Conservation (phyloP, 495 filamentous ascomycete species). For the Darksidea phi region DNA sequence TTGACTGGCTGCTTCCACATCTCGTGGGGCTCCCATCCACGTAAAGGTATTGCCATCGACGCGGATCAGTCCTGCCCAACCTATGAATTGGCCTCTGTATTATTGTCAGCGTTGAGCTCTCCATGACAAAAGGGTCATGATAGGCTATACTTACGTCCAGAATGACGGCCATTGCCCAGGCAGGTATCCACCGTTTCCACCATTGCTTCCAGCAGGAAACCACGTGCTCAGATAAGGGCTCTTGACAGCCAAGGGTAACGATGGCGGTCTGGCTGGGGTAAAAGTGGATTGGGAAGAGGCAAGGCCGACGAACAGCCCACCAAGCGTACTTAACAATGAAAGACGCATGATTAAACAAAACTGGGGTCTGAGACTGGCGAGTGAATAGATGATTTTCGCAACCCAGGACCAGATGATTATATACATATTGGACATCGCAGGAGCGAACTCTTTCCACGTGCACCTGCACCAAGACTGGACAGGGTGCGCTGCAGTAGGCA, state of each 20-base stretch:
- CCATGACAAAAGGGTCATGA: not conserved
- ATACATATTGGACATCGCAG: conserved; percentile 10
- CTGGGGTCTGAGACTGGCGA: not conserved
- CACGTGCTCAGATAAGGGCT: conserved; percentile 60
- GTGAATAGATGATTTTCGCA: conserved; percentile 6
- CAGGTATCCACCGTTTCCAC: conserved; percentile 59
- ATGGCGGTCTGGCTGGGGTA: conserved; percentile 56
- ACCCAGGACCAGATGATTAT: conserved; percentile 9
- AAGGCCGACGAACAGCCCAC: conserved; percentile 4
- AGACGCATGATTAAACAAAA: conserved; percentile 19
- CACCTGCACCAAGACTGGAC: not conserved
- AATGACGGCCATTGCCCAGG: conserved; percentile 59
- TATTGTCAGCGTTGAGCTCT: no score
- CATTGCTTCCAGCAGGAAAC: conserved; percentile 53
- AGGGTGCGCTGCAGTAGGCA: not conserved
- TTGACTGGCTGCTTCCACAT: conserved; percentile 50
- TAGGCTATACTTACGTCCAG: conserved; percentile 51
- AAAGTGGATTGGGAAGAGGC: conserved; percentile 47
- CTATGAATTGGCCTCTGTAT: conserved; percentile 49
- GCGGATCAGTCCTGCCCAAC: conserved; percentile 58
- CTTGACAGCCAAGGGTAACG: conserved; percentile 57
- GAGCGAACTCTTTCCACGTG: no score
- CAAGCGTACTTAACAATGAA: conserved; percentile 5
- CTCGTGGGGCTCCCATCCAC: conserved; percentile 55
- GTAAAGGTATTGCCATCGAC: conserved; percentile 56